phyloP scores from a whole-genome alignment of 1,284 basidiomycete species.

The Anthracocystis setariae region DNA sequence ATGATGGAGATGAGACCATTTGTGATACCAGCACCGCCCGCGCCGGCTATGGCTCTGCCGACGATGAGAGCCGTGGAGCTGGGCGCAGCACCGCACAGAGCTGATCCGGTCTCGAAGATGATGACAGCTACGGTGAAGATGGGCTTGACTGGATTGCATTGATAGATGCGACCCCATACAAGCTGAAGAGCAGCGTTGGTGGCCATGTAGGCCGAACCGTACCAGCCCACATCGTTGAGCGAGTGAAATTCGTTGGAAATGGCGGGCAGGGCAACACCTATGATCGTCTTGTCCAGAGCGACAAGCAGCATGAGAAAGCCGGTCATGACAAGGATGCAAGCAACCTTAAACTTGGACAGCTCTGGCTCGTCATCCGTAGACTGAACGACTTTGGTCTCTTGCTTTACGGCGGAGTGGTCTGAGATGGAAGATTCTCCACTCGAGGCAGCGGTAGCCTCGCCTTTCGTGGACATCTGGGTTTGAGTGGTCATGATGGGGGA shows the following conservation, averaged over 20 bases:
- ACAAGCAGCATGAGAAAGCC: slow-evolving; percentile 23
- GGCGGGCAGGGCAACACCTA: slow-evolving; percentile 44
- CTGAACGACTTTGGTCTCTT: no score
- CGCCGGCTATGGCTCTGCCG: slow-evolving; percentile 71
- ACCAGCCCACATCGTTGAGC: slow-evolving; percentile 70
- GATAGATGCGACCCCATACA: slow-evolving; percentile 43
- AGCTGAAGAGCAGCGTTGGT: slow-evolving; percentile 56
- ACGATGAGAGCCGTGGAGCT: slow-evolving; percentile 71
- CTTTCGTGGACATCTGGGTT: no score
- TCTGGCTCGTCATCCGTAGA: neutral
- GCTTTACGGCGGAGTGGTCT: no score
- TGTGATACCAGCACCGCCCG: slow-evolving; percentile 72
- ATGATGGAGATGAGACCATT: slow-evolving; percentile 70
- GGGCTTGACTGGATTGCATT: slow-evolving; percentile 69
- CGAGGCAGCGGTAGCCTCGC: no score
- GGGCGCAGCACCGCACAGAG: slow-evolving; percentile 72
- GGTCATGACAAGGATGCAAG: slow-evolving; percentile 16
- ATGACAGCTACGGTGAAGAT: slow-evolving; percentile 70
- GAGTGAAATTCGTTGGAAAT: slow-evolving; percentile 71
- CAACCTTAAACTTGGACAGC: slow-evolving; percentile 11
- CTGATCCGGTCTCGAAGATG: slow-evolving; percentile 71
- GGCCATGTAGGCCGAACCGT: slow-evolving; percentile 70
- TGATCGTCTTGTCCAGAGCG: slow-evolving; percentile 27
- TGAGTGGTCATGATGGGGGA: no score
- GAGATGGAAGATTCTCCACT: no score